Percentiles rank a stretch among this genome's conserved stretches.
phyloP scores from a whole-genome alignment of 192 early-diverging fungal genomes.

The Coemansia sp. region DNA sequence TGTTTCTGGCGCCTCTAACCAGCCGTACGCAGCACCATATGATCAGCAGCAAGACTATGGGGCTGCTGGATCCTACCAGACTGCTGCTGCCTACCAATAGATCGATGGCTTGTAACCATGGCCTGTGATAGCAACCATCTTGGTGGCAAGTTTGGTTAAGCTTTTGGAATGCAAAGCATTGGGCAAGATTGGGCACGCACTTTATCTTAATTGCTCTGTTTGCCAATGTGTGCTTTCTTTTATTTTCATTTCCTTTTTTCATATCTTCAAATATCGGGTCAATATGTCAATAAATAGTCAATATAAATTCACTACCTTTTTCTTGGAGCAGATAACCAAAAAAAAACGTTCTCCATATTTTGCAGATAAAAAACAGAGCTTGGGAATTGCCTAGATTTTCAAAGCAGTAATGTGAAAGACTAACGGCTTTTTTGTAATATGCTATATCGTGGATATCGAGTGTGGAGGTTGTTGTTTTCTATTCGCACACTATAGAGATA shows the following conservation, averaged over 20 bases:
- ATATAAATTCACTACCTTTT: background rate
- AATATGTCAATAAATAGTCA: background rate
- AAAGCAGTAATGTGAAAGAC: background rate
- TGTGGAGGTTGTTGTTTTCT: background rate
- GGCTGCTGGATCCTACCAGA: background rate
- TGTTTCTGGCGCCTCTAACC: slow-evolving; percentile 8
- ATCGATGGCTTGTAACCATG: background rate
- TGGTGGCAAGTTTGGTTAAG: too few relatives aligned
- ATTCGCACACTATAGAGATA: background rate
- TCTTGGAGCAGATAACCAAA: background rate
- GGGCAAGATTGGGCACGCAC: background rate
- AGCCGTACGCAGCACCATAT: background rate
- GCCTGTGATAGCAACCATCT: background rate
- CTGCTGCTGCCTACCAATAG: slow-evolving; percentile 1
- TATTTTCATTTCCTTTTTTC: slow-evolving; percentile 1
- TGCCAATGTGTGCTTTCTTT: background rate
- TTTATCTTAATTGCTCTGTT: background rate
- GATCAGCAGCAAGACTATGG: background rate
- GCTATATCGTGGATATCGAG: background rate
- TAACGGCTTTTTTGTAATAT: background rate
- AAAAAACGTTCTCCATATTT: background rate
- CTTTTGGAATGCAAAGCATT: too few relatives aligned
- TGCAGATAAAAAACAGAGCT: background rate
- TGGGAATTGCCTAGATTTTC: background rate
- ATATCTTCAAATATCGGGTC: slow-evolving; percentile 3